Percentiles rank a stretch among this genome's conserved stretches.
Evolutionary conservation across 2,329 filamentous ascomycete species (phyloP).

Genomic region (Boeremia lycopersici): DNA sequence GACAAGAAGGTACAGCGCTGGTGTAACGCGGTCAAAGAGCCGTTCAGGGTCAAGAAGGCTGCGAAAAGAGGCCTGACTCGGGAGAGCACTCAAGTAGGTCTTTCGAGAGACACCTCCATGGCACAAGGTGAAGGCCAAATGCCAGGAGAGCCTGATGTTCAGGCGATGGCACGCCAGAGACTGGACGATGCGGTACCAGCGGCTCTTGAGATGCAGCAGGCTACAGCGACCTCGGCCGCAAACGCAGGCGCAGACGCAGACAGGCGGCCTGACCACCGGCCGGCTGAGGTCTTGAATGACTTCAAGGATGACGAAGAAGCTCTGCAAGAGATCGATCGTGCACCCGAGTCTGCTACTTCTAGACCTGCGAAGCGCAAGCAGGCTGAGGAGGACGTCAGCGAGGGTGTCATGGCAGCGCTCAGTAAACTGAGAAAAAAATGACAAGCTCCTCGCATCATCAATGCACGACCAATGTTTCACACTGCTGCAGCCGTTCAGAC

Average conservation of each 20-base stretch:
- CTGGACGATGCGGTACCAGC: slow-evolving; percentile 41
- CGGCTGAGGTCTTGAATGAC: slow-evolving; percentile 36
- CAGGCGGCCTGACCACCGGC: slow-evolving; percentile 41
- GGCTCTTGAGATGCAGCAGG: slow-evolving; percentile 29
- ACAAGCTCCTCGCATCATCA: neutral
- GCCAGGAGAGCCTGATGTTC: slow-evolving; percentile 19
- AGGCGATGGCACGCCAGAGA: slow-evolving; percentile 34
- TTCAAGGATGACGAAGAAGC: slow-evolving; percentile 56
- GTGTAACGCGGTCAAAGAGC: slow-evolving; percentile 80
- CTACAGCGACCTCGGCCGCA: slow-evolving; percentile 22
- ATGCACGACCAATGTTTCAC: neutral
- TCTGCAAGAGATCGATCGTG: slow-evolving; percentile 41
- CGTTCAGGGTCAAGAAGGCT: slow-evolving; percentile 77
- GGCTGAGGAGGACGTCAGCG: slow-evolving; percentile 56
- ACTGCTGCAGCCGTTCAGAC: neutral
- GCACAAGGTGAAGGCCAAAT: slow-evolving; percentile 30
- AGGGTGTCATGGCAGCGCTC: slow-evolving; percentile 65
- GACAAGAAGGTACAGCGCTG: slow-evolving; percentile 92
- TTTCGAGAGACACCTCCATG: slow-evolving; percentile 35
- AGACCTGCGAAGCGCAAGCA: slow-evolving; percentile 44
- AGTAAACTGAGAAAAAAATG: slow-evolving; percentile 57
- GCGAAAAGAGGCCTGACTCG: slow-evolving; percentile 58
- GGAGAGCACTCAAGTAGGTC: slow-evolving; percentile 35
- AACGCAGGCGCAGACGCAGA: slow-evolving; percentile 48
- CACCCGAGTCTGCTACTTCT: slow-evolving; percentile 13